Conservation (phyloP, 768 basidiomycete species). For the Trametes cingulata region DNA sequence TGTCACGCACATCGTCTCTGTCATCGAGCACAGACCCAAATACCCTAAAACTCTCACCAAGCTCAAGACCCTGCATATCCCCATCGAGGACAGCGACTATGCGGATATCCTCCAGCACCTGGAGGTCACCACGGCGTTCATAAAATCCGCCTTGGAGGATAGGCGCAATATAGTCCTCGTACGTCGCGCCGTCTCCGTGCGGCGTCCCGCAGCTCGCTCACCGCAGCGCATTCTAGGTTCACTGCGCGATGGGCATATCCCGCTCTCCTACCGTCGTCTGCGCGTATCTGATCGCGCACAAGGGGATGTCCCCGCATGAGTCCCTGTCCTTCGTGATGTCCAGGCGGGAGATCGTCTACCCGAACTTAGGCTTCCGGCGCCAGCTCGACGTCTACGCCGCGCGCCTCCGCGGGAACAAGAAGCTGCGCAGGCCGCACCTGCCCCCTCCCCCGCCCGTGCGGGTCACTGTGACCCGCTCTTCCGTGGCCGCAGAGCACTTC, state of each 20-base stretch:
- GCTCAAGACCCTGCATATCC: slow-evolving; percentile 55
- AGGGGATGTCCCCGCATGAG: slow-evolving; percentile 51
- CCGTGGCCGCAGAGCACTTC: background rate
- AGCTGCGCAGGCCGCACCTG: slow-evolving; percentile 8
- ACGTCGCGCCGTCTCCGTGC: slow-evolving; percentile 28
- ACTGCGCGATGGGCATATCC: slow-evolving; percentile 76
- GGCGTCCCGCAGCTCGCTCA: background rate
- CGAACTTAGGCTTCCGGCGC: slow-evolving; percentile 65
- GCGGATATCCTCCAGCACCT: slow-evolving; percentile 49
- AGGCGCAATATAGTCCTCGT: slow-evolving; percentile 51
- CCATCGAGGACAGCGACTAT: slow-evolving; percentile 42
- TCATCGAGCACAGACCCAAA: slow-evolving; percentile 52
- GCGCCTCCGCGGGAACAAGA: slow-evolving; percentile 14
- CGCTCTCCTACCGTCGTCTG: slow-evolving; percentile 75
- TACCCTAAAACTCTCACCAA: slow-evolving; percentile 39
- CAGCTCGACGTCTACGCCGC: slow-evolving; percentile 50
- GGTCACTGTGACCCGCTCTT: background rate
- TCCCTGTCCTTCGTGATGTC: slow-evolving; percentile 56
- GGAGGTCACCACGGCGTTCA: slow-evolving; percentile 52
- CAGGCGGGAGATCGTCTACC: slow-evolving; percentile 60
- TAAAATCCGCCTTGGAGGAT: slow-evolving; percentile 48
- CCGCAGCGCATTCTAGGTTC: slow-evolving; percentile 49
- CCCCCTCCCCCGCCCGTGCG: slow-evolving; percentile 4
- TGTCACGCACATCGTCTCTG: slow-evolving; percentile 73
- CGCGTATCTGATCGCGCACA: slow-evolving; percentile 57